Evolutionary conservation across 2,329 filamentous ascomycete species (phyloP), one percentile per base, ranked within the genome.

Genomic region (Hypoxylon sp.): DNA sequence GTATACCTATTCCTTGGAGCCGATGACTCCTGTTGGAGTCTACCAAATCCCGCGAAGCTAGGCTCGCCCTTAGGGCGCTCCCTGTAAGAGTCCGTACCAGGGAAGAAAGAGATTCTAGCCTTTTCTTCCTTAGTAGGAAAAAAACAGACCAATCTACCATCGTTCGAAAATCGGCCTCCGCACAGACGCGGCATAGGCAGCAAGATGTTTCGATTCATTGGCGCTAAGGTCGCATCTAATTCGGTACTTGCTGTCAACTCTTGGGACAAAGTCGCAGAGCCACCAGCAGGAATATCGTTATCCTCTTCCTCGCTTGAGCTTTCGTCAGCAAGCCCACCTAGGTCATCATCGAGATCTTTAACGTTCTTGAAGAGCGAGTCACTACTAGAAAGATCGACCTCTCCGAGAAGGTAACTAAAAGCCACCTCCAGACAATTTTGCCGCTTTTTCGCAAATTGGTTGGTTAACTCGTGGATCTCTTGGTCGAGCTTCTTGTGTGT

Each of bases 301-400:
- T 92, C 90, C 59, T 92, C 89, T 53, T 90, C 88, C 56, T 91
- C 88, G 63, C 89, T 95, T 2, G 91, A 97, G 60, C 90, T 93
- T 59, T 94, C 90, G 49, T 89, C 88, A 20, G 76, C 79, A 25
- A 84, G 69, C 2, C 73, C 82, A 51, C 79, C 81, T 4, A 82
- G 64, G 35, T 78, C 77, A 63, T 83, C 78, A 44, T 82, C 83
- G 5, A 84, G 69, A 58, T 89, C 86, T 58, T 84, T 79, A 7
- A 87, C 82, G 55, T 83, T 83, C 56, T 83, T 82, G 63, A 87
- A 85, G 54, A 82, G 80, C 0, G 78, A 80, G 5, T 82, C 82
- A 62, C 83, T 86, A 31, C 74, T 76, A 37, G 83, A 79, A 3
- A 87, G 72, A 59, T 86, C 80, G 11, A 83, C 75, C 64, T 87